Conservation (phyloP, 495 filamentous ascomycete genomes). For the Annulohypoxylon bovei region DNA sequence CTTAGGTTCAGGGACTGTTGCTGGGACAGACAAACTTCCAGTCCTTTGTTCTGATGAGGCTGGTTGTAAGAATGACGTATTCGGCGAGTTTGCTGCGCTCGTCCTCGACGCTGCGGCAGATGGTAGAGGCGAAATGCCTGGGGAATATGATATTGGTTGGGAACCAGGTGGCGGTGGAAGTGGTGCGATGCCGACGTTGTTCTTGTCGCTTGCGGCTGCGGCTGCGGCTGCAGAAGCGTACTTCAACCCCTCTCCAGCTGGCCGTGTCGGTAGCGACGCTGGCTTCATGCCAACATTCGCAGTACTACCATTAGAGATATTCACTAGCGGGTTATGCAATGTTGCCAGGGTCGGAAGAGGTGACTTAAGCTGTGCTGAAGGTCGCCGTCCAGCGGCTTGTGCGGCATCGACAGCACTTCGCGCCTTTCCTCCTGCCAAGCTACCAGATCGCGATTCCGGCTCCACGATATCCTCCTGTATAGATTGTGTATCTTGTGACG, state of each 20-base stretch:
- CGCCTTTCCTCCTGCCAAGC: constrained; percentile 61
- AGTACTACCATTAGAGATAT: constrained; percentile 66
- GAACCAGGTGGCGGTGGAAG: constrained; percentile 86
- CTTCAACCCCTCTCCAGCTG: constrained; percentile 89
- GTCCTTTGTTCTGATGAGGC: constrained; percentile 46
- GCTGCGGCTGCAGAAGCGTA: constrained; percentile 97
- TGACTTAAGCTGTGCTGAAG: constrained; percentile 92
- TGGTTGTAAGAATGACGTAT: constrained; percentile 51
- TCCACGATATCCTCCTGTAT: constrained; percentile 85
- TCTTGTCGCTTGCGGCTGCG: constrained; percentile 92
- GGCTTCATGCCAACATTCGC: constrained; percentile 79
- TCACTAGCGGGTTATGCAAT: constrained; percentile 74
- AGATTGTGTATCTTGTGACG: constrained; percentile 95
- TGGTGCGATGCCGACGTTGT: constrained; percentile 93
- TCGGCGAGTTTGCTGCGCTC: constrained; percentile 59
- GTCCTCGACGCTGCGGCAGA: constrained; percentile 50
- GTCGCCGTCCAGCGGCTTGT: constrained; percentile 69
- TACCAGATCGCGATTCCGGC: constrained; percentile 63
- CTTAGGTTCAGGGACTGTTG: constrained; percentile 35
- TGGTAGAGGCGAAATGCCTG: constrained; percentile 62
- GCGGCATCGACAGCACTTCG: constrained; percentile 62
- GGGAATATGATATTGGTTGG: constrained; percentile 44
- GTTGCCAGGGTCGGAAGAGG: constrained; percentile 91
- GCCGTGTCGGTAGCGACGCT: constrained; percentile 82
- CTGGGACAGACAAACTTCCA: constrained; percentile 47